Evolutionary conservation across 768 basidiomycete species (phyloP), one percentile per base, ranked within the genome.

Genomic region (Lyophyllum decastes): DNA sequence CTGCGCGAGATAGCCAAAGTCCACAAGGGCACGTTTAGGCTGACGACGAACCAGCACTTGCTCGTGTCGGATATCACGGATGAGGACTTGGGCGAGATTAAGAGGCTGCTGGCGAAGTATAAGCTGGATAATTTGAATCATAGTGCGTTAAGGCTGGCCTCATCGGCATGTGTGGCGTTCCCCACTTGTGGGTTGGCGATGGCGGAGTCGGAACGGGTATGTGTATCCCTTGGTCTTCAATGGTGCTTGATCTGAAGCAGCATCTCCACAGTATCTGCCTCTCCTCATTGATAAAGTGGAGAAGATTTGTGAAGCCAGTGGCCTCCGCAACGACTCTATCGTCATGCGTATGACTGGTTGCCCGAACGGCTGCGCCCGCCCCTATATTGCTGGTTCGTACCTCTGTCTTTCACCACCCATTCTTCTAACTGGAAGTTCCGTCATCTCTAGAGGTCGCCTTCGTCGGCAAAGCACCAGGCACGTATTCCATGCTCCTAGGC

Each of bases 261-360:
- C 47, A 26, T 27, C 54, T 40, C 54, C 60, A 1, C 64, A 92
- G 89, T 99, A 98, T 72, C 79, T 99, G 12, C 97, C 96, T 16
- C 66, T 98, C 14, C 86, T 98, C 40, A 81, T 98, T 57, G 89
- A 93, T 74, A 98, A 98, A 75, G 89, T 98, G 17, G 96, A 99
- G 77, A 86, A 87, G 74, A 89, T 98, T 6, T 92, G 91, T 67
- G 97, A 98, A 71, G 92, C 95, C 70, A 90, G 87, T 64, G 96
- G 96, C 19, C 78, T 98, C 41, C 82, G 96, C 46, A 89, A 97
- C 69, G 96, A 99, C 73, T 87, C 90, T 2, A 96, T 98, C 62
- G 86, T 98, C 59, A 98, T 99, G 96, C 85, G 96, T 52, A 98
- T 98, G 95, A 98, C 95, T 16, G 96, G 96, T 49, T 98, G 95